Conservation (phyloP, 176 grass and related monocot species). For the Secale cereale region DNA sequence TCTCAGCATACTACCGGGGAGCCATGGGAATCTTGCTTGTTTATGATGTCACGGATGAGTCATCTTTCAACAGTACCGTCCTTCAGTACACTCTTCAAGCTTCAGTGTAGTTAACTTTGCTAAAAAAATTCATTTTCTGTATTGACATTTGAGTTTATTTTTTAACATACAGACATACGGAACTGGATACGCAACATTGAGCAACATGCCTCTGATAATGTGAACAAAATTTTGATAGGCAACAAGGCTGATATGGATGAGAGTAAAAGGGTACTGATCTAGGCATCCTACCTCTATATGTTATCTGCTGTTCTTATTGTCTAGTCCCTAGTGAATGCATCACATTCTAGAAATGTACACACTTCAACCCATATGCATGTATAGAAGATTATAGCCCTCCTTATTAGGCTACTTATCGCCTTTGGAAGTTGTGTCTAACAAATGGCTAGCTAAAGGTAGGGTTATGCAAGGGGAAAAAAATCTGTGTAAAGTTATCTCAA, state of each 20-base stretch:
- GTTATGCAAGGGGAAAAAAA: neutral
- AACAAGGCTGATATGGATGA: conserved; percentile 88
- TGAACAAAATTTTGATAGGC: conserved; percentile 79
- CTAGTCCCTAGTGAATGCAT: neutral
- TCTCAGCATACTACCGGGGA: conserved; percentile 74
- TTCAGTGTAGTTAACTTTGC: neutral
- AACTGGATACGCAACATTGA: conserved; percentile 86
- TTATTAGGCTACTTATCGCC: neutral
- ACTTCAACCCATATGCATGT: neutral
- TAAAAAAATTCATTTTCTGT: conserved; percentile 19
- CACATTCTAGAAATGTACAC: neutral
- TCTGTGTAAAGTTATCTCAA: neutral
- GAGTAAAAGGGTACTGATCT: conserved; percentile 58
- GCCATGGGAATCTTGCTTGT: conserved; percentile 87
- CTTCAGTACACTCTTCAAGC: conserved; percentile 14
- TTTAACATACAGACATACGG: conserved; percentile 50
- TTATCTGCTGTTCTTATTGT: neutral
- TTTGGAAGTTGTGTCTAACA: neutral
- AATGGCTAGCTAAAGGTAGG: neutral
- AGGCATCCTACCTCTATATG: neutral
- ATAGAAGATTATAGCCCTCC: neutral
- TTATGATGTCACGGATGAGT: conserved; percentile 74
- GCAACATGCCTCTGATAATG: conserved; percentile 78
- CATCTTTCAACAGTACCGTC: conserved; percentile 75
- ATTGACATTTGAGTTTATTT: conserved; percentile 19